Percentiles rank a stretch among this genome's conserved stretches.
Evolutionary conservation across 1,284 basidiomycete species (phyloP).

Genomic region (Ceratobasidium theobromae): DNA sequence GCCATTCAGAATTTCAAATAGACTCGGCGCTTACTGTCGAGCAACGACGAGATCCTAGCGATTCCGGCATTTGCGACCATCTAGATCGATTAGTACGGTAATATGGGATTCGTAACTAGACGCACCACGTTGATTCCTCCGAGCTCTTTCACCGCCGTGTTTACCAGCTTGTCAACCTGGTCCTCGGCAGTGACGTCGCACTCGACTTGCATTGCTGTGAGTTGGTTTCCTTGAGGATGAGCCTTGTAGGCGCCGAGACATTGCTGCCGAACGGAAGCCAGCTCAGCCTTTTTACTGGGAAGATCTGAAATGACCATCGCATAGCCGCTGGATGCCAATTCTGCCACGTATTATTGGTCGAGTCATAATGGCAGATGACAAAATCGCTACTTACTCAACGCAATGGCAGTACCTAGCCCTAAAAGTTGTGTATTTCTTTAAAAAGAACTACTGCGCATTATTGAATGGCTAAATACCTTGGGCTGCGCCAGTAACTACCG

Average conservation of each 20-base stretch:
- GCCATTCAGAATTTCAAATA: background rate
- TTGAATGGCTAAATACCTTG: background rate
- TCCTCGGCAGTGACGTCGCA: conserved; percentile 17
- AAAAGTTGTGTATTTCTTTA: background rate
- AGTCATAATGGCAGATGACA: too few relatives aligned
- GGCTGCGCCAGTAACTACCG: conserved; percentile 17
- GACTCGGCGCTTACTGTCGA: background rate
- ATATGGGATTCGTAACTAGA: background rate
- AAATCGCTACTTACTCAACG: background rate
- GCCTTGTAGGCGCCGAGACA: background rate
- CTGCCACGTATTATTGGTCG: background rate
- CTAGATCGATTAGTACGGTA: background rate
- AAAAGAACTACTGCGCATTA: background rate
- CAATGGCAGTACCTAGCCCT: conserved; percentile 18
- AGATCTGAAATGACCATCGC: conserved; percentile 5
- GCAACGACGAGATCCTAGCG: background rate
- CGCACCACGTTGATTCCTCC: conserved; percentile 15
- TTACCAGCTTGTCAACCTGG: conserved; percentile 10
- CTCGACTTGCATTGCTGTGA: background rate
- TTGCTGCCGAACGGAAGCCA: background rate
- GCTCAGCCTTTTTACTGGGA: background rate
- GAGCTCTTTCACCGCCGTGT: background rate
- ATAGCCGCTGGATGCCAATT: conserved; percentile 6
- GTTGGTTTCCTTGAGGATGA: background rate
- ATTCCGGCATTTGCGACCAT: conserved; percentile 25